Base-by-base conservation (phyloP, 2,329 filamentous ascomycete genomes). In the Stagonosporopsis rhizophila region DNA sequence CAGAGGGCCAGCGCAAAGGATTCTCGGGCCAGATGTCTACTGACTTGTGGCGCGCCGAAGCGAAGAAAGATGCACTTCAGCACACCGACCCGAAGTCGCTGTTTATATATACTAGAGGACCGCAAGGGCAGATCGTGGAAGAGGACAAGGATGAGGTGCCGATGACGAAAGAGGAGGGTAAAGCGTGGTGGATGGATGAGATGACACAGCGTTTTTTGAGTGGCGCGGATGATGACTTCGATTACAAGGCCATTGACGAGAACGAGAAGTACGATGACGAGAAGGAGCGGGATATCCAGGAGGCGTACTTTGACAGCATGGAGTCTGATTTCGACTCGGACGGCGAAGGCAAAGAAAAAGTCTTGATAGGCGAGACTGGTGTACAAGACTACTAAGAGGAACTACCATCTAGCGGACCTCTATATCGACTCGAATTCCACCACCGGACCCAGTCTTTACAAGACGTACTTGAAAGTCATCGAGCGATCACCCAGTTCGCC, bases 301-400 rank as follows among this genome's bases (percentile, higher is more conserved):
- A 96, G 34, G 82, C 82, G 19, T 96, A 90, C 80, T 93, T 96
- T 70, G 90, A 92, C 20, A 86, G 87, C 6, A 89, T 96, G 79
- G 88, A 90, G 65, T 88, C 89, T 0, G 81, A 82, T 44, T 91
- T 88, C 84, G 79, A 83, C 27, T 79, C 80, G 35, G 81, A 80
- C 46, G 78, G 76, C 6, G 71, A 80, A 52, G 69, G 71, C 6
- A 71, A 68, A 54, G 70, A 72, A 59, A 78, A 64, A 70, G 70
- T 62, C 44, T 61, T 71, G 64, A 73, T 58, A 8, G 80, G 80
- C 1, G 78, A 82, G 68, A 82, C 80, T 25, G 80, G 80, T 11
- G 73, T 82, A 44, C 79, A 81, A 52, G 80, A 82, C 59, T 82
- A 78, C 56, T 77, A 67, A 76, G 40, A 17, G n/a, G 32, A 47